Conservation (phyloP, 2,329 filamentous ascomycete species). For the Alternaria triticina region DNA sequence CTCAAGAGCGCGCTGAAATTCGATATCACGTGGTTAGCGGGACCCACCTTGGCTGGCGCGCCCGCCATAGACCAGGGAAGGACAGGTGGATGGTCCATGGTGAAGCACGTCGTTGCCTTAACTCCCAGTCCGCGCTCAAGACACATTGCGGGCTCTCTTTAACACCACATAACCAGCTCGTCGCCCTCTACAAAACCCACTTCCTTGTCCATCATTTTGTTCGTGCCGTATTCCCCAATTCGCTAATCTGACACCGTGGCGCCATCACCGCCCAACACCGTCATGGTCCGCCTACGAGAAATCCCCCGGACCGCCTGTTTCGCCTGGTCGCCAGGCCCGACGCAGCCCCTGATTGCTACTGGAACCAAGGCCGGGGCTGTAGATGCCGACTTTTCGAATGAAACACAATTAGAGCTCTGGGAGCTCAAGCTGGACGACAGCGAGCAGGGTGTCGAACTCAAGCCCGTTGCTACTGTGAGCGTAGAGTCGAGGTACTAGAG, state of each 20-base stretch:
- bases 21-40: constrained; percentile 33
- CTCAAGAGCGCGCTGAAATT: constrained; percentile 18
- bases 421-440: constrained; percentile 83
- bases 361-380: constrained; percentile 95
- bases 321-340: constrained; percentile 87
- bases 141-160: constrained; percentile 28
- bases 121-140: constrained; percentile 19
- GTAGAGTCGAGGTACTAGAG: constrained; percentile 82
- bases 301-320: constrained; percentile 97
- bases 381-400: constrained; percentile 95
- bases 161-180: constrained; percentile 22
- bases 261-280: constrained; percentile 42
- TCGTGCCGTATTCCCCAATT: constrained; percentile 25
- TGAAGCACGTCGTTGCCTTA: constrained; percentile 35
- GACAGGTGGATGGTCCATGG: constrained; percentile 45
- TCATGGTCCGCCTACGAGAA: constrained; percentile 95
- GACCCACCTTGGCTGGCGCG: constrained; percentile 16
- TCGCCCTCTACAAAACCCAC: constrained; percentile 16
- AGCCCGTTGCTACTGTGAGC: constrained; percentile 81
- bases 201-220: constrained; percentile 21
- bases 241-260: constrained; percentile 35
- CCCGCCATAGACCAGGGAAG: constrained; percentile 35
- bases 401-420: constrained; percentile 96
- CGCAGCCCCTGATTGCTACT: constrained; percentile 83
- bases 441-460: constrained; percentile 79